Conservation (phyloP, 345 rosid species). For the Aurinia saxatilis region DNA sequence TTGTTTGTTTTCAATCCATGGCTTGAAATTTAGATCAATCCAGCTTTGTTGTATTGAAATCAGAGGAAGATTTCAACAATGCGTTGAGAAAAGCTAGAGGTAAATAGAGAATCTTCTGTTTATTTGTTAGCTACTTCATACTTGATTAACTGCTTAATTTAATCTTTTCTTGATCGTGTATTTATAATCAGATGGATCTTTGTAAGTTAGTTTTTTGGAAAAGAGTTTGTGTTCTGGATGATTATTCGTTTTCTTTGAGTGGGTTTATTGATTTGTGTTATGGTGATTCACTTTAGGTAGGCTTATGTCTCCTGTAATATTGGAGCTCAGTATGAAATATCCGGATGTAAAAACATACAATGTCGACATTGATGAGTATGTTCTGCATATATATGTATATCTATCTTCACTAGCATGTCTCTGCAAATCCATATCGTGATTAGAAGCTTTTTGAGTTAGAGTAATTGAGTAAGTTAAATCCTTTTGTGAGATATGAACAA, state of each 20-base stretch:
- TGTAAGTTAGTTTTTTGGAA: slow-evolving; percentile 42
- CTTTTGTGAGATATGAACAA: neutral
- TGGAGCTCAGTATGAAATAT: slow-evolving; percentile 46
- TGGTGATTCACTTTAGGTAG: slow-evolving; percentile 40
- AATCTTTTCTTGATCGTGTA: neutral
- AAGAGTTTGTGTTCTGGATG: neutral
- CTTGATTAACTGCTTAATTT: neutral
- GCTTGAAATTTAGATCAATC: slow-evolving; percentile 33
- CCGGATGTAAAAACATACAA: slow-evolving; percentile 60
- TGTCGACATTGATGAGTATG: slow-evolving; percentile 71
- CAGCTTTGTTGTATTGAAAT: slow-evolving; percentile 37
- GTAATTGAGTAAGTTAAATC: no score
- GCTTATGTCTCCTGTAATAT: slow-evolving; percentile 54
- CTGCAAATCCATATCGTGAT: neutral
- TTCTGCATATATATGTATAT: neutral
- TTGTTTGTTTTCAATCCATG: neutral
- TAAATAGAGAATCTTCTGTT: slow-evolving; percentile 9
- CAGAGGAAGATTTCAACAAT: slow-evolving; percentile 51
- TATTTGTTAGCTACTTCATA: neutral
- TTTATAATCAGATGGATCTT: slow-evolving; percentile 41
- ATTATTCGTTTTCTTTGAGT: neutral
- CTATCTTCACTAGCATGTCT: neutral
- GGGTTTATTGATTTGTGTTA: neutral
- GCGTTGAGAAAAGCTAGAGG: slow-evolving; percentile 49
- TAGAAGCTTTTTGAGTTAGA: neutral